phyloP scores from a whole-genome alignment of 164 flowering plant species.

The Malania oleifera region DNA sequence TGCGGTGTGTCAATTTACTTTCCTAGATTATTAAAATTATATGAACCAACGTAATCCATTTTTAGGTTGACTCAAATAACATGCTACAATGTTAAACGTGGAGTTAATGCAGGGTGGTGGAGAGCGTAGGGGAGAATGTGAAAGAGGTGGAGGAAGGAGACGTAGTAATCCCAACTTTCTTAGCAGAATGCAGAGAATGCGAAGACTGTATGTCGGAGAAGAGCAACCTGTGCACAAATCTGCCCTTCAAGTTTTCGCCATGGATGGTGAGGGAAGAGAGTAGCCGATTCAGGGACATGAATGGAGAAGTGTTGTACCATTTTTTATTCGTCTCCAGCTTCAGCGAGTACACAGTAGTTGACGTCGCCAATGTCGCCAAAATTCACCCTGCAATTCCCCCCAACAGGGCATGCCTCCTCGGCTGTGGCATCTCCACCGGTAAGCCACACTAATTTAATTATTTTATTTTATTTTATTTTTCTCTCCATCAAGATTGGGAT shows the following conservation, averaged over 20 bases:
- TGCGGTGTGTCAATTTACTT: no score
- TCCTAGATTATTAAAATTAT: no score
- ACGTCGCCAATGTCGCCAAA: constrained; percentile 42
- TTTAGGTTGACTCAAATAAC: no score
- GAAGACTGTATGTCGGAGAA: constrained; percentile 43
- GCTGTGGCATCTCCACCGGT: constrained; percentile 79
- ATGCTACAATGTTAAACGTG: no score
- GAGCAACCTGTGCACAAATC: constrained; percentile 52
- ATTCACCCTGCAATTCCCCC: constrained; percentile 50
- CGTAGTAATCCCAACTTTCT: constrained; percentile 42
- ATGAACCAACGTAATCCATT: no score
- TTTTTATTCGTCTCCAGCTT: constrained; percentile 54
- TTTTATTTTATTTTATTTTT: not conserved
- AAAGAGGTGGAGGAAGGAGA: constrained; percentile 47
- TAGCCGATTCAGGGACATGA: constrained; percentile 53
- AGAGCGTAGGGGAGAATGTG: constrained; percentile 57
- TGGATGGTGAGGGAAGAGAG: constrained; percentile 54
- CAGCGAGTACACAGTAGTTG: constrained; percentile 59
- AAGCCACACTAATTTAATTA: not conserved
- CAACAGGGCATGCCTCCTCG: constrained; percentile 53
- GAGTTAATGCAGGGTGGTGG: constrained; percentile 55
- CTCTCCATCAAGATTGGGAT: not conserved
- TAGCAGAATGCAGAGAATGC: constrained; percentile 60
- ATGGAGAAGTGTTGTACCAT: constrained; percentile 51
- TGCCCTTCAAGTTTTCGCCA: constrained; percentile 48